phyloP scores from a whole-genome alignment of 2,329 filamentous ascomycete genomes.

The Colletotrichum navitas region DNA sequence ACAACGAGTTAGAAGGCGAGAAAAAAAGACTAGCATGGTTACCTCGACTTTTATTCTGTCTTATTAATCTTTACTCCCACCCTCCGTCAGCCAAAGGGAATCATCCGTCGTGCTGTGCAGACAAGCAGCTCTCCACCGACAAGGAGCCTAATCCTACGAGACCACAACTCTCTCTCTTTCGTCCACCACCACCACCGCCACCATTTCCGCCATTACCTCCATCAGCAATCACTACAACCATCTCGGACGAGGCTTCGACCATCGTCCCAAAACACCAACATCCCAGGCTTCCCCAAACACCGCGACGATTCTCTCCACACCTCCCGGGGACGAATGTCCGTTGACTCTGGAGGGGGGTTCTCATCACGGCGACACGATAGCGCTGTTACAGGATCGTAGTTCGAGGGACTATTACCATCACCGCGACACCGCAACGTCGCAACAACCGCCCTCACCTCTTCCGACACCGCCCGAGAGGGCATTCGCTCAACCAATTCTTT shows the following conservation, averaged over 20 bases:
- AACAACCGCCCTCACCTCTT: slow-evolving; percentile 36
- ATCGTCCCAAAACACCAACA: slow-evolving; percentile 20
- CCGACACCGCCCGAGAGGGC: slow-evolving; percentile 67
- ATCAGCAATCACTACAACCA: slow-evolving; percentile 6
- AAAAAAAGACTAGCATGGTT: slow-evolving; percentile 36
- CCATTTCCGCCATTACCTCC: slow-evolving; percentile 14
- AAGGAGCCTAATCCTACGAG: slow-evolving; percentile 20
- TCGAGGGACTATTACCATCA: slow-evolving; percentile 43
- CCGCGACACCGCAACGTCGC: slow-evolving; percentile 46
- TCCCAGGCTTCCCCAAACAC: slow-evolving; percentile 26
- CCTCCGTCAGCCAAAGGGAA: slow-evolving; percentile 35
- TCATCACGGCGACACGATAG: slow-evolving; percentile 40
- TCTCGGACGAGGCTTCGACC: slow-evolving; percentile 13
- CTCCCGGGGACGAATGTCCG: slow-evolving; percentile 48
- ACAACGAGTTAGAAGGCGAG: slow-evolving; percentile 20
- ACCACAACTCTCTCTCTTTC: slow-evolving; percentile 32
- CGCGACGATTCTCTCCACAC: slow-evolving; percentile 41
- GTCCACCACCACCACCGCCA: slow-evolving; percentile 23
- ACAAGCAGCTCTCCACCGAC: slow-evolving; percentile 39
- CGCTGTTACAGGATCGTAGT: slow-evolving; percentile 37
- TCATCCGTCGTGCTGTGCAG: slow-evolving; percentile 33
- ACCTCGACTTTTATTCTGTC: slow-evolving; percentile 39
- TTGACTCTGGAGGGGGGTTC: slow-evolving; percentile 45
- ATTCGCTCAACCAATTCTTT: slow-evolving; percentile 67
- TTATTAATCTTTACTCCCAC: slow-evolving; percentile 40